Evolutionary conservation across 139 green algal genomes (phyloP).

Genomic region (Chlorella sp.): DNA sequence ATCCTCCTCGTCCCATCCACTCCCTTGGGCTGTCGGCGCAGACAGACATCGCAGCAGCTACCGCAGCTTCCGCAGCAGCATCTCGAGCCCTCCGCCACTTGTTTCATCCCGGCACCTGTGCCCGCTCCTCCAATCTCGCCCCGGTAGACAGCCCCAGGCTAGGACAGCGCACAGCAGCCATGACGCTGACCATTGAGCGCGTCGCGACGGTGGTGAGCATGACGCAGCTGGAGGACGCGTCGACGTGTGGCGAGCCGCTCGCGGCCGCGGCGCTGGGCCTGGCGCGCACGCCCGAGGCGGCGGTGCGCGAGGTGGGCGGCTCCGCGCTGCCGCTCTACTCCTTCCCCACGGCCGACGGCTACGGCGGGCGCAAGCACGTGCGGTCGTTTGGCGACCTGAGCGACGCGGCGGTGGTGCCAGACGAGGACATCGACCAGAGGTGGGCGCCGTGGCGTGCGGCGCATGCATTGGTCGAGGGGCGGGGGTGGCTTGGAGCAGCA

Average conservation of each 20-base stretch:
- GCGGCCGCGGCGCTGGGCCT: constrained; percentile 17
- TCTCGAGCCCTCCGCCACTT: too few species aligned
- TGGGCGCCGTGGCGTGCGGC: neutral
- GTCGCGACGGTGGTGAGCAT: constrained; percentile 46
- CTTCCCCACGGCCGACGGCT: constrained; percentile 31
- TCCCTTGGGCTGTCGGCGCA: too few species aligned
- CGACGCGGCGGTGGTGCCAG: constrained; percentile 33
- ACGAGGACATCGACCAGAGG: constrained; percentile 29
- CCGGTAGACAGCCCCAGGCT: too few species aligned
- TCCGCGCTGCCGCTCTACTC: constrained; percentile 38
- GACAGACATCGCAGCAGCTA: too few species aligned
- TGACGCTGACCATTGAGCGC: constrained; percentile 39
- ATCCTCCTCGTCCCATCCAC: too few species aligned
- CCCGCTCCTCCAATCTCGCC: too few species aligned
- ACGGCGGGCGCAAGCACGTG: constrained; percentile 37
- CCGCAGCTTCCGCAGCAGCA: too few species aligned
- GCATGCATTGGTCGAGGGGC: neutral
- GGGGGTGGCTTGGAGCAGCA: neutral
- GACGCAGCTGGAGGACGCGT: constrained; percentile 38
- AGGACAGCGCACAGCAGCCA: too few species aligned
- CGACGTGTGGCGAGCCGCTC: neutral
- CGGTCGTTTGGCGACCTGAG: constrained; percentile 60
- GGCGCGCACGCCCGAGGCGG: constrained; percentile 20
- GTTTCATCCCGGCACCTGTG: too few species aligned
- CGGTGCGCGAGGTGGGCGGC: constrained; percentile 36